These are phyloP conservation scores for Nemania serpens DNA, from an alignment of 2,329 filamentous ascomycete species.

Conservation along the genomic window DNA sequence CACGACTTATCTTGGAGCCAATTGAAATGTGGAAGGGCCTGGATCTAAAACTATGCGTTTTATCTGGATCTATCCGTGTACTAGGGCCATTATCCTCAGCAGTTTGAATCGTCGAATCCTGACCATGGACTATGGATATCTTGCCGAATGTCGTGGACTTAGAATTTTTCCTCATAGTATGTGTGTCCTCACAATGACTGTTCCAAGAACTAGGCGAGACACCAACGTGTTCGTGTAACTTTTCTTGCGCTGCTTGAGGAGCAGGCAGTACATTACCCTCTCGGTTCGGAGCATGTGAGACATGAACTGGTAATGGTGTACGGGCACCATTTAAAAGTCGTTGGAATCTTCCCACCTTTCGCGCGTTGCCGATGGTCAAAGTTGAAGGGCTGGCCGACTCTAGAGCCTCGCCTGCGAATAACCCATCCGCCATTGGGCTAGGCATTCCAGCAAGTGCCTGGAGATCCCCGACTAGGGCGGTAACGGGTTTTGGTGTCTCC, in stretches of 20 bases:
- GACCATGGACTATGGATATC: not conserved
- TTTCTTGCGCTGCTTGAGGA: conserved; percentile 44
- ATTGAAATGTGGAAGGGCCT: conserved; percentile 24
- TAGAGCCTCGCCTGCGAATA: conserved; percentile 16
- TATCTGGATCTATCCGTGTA: conserved; percentile 6
- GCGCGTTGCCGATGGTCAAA: conserved; percentile 46
- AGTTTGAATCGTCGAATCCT: not conserved
- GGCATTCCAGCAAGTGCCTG: not conserved
- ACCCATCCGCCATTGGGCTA: not conserved
- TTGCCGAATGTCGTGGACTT: conserved; percentile 48
- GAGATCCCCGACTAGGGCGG: not conserved
- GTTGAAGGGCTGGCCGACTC: conserved; percentile 35
- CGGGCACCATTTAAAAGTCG: conserved; percentile 46
- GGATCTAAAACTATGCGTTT: conserved; percentile 22
- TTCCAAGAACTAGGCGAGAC: conserved; percentile 44
- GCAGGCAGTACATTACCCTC: conserved; percentile 43
- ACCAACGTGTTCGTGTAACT: conserved; percentile 43
- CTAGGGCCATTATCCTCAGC: not conserved
- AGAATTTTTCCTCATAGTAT: conserved; percentile 53
- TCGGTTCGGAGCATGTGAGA: conserved; percentile 41
- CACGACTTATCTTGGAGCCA: conserved; percentile 31
- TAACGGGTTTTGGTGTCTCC: not conserved
- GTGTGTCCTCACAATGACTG: conserved; percentile 45
- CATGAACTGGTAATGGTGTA: conserved; percentile 40
- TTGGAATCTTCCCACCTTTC: conserved; percentile 47